Percentiles rank a stretch among this genome's conserved stretches.
Conservation (phyloP, 495 filamentous ascomycete species). For the Sordaria brevicollis region DNA sequence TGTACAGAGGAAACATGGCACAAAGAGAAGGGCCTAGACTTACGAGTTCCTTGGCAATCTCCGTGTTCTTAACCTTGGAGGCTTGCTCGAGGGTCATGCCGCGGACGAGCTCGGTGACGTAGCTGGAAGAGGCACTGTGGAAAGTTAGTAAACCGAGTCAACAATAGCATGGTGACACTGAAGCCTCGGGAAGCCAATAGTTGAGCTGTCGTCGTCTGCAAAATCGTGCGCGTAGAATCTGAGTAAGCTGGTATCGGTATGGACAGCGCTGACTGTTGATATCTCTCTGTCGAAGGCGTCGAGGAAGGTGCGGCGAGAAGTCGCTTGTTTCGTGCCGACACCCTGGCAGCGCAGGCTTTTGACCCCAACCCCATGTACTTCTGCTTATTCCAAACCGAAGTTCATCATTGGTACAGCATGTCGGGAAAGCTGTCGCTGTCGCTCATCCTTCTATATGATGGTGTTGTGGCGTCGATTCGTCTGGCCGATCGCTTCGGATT, state of each 20-base stretch:
- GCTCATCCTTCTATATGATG: not conserved
- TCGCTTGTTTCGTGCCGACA: not conserved
- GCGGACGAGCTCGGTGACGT: constrained; percentile 83
- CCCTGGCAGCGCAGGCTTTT: not conserved
- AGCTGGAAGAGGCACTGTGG: constrained; percentile 46
- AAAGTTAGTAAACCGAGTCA: constrained; percentile 3
- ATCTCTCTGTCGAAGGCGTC: not conserved
- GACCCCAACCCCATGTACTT: not conserved
- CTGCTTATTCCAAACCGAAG: not conserved
- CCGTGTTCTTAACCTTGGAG: constrained; percentile 82
- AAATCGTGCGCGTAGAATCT: not conserved
- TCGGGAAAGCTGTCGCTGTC: not conserved
- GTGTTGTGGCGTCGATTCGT: not conserved
- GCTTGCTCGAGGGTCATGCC: constrained; percentile 97
- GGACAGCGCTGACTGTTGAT: not conserved
- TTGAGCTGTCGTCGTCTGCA: not conserved
- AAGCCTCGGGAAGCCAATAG: not conserved
- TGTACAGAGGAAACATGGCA: not conserved
- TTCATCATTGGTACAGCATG: not conserved
- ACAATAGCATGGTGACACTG: not conserved
- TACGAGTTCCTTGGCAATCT: constrained; percentile 87
- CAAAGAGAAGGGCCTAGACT: not conserved
- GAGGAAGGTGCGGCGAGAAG: not conserved
- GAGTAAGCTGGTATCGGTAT: not conserved
- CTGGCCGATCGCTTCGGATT: not conserved